Base-by-base conservation (phyloP, 2,329 filamentous ascomycete species). In the Bimuria novae-zelandiae region DNA sequence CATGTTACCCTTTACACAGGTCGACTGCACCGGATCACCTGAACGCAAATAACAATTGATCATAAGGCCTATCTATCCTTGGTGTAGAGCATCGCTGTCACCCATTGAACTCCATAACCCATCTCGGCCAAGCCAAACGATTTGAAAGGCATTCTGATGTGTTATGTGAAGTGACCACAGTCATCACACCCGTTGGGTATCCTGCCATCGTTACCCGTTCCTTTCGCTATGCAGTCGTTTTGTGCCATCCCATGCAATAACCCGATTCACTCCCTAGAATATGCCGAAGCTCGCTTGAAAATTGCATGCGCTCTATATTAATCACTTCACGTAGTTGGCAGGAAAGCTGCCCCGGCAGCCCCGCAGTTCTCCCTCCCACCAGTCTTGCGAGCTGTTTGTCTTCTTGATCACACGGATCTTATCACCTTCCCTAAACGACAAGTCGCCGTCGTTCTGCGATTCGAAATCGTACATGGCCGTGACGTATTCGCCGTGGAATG, bases 301-400 rank as follows among this genome's bases (percentile, higher is more conserved):
- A 36, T 14, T 19, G 10, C 47, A 33, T 29, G 16, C 37, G 10
- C 21, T 12, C 27, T 27, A 23, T 17, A 19, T 32, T 25, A 3
- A 32, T 62, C 54, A 74, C 48, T 82, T 81, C 67, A 88, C 90
- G 74, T 95, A 95, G 73, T 95, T 95, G 6, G 90, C 90, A 1
- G 90, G 90, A 69, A 95, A 95, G 60, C 79, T 86, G 3, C 90
- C 90, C 67, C 80, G 82, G 22, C 78, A 71, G 0, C 90, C 90
- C 35, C 79, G 78, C 12, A 92, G 59, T 72, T 94, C 89, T 11
- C 90, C 90, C 56, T 90, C 84, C 90, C 90, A 95, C 90, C 90
- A 95, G 69, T 94, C 90, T 74, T 94, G 88, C 19, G 85, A 87
- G 56, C 87, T 91, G 6, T 84, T 82, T 2, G 90, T 94, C 77